Conservation (phyloP, 2,329 filamentous ascomycete species). For the Fusarium albidum region DNA sequence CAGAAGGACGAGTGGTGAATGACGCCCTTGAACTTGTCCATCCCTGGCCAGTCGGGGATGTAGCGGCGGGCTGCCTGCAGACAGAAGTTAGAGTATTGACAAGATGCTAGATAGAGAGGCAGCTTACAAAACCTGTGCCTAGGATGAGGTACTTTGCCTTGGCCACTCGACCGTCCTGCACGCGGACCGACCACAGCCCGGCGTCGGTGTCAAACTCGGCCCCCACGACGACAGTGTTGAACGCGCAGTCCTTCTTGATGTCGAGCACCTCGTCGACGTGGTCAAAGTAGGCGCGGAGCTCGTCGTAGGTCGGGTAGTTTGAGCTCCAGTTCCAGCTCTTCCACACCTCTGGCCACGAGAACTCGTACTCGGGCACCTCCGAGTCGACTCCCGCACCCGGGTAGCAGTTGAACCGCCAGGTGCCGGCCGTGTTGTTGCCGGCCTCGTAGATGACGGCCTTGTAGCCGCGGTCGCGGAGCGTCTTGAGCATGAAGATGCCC, state of each 20-base stretch:
- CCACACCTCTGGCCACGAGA: conserved; percentile 59
- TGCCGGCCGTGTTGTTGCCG: conserved; percentile 59
- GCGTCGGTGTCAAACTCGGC: conserved; percentile 58
- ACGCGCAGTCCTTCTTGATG: conserved; percentile 64
- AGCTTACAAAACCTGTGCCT: conserved; percentile 60
- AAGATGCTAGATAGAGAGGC: conserved; percentile 25
- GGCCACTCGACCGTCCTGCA: conserved; percentile 57
- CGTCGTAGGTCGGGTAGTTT: conserved; percentile 59
- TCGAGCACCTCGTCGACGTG: conserved; percentile 63
- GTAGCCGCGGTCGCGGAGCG: conserved; percentile 58
- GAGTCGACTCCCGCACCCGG: conserved; percentile 64
- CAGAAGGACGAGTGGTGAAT: conserved; percentile 69
- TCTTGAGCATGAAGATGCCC: conserved; percentile 60
- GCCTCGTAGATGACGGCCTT: conserved; percentile 61
- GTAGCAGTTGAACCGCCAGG: conserved; percentile 66
- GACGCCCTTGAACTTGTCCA: conserved; percentile 66
- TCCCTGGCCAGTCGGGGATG: conserved; percentile 66
- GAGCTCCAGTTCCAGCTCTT: conserved; percentile 67
- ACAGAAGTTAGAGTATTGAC: too few species aligned
- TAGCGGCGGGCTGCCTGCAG: conserved; percentile 69
- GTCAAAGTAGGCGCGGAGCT: conserved; percentile 66
- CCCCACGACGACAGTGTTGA: conserved; percentile 62
- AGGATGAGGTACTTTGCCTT: conserved; percentile 61
- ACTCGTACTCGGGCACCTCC: conserved; percentile 61
- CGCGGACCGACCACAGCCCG: conserved; percentile 60